A percentile compares a stretch with the other conserved stretches of the same genome.
Evolutionary conservation across 1,284 basidiomycete species (phyloP).

Genomic region (Leccinum angustisporum): DNA sequence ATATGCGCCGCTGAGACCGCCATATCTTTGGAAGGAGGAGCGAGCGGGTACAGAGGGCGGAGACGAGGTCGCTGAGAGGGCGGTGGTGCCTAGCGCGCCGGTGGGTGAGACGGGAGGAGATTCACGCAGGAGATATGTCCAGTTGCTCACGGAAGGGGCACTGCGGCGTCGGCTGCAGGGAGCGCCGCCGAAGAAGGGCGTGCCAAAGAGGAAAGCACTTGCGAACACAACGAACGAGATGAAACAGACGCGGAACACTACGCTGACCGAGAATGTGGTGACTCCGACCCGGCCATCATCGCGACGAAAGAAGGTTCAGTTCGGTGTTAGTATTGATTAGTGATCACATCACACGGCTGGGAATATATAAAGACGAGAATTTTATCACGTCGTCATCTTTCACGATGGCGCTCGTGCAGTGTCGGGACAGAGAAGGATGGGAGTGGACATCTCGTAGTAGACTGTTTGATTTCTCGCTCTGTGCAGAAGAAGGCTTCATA

Average conservation of each 20-base stretch:
- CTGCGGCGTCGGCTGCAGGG: slow-evolving; percentile 1
- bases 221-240: slow-evolving; percentile 22
- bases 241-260: background rate
- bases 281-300: background rate
- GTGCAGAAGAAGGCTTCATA: slow-evolving; percentile 79
- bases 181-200: background rate
- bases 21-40: slow-evolving; percentile 26
- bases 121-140: slow-evolving; percentile 19
- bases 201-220: background rate
- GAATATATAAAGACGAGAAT: background rate
- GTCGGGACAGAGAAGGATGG: slow-evolving; percentile 64
- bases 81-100: background rate
- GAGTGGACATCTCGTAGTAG: slow-evolving; percentile 56
- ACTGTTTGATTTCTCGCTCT: slow-evolving; percentile 79
- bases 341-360: background rate
- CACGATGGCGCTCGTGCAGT: slow-evolving; percentile 39
- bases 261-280: background rate
- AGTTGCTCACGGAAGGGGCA: slow-evolving; percentile 25
- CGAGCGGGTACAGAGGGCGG: background rate
- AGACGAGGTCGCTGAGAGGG: background rate
- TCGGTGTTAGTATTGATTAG: background rate
- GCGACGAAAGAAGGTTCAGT: background rate
- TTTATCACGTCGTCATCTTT: slow-evolving; percentile 8
- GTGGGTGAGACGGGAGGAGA: background rate
- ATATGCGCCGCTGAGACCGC: slow-evolving; percentile 20